Conservation (phyloP, 2,329 filamentous ascomycete genomes). For the Calonectria hawksworthii region DNA sequence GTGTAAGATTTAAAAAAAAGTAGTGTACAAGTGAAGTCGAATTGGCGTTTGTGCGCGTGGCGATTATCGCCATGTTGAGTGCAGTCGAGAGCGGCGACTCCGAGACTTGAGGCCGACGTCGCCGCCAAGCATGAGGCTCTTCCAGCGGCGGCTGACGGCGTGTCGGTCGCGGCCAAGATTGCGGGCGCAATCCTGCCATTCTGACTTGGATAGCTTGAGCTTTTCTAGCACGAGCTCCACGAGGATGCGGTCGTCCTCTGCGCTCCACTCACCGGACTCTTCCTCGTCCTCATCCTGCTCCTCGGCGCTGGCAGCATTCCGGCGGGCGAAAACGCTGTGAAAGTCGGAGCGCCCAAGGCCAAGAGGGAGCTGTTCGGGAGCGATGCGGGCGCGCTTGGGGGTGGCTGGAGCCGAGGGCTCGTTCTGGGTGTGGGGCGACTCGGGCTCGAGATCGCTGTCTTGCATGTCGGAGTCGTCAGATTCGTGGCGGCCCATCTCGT, state of each 20-base stretch:
- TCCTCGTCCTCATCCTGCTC: slow-evolving; percentile 58
- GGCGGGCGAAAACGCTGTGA: slow-evolving; percentile 61
- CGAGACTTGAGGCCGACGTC: slow-evolving; percentile 70
- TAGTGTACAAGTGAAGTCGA: slow-evolving; percentile 35
- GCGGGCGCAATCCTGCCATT: slow-evolving; percentile 78
- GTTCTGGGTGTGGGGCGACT: slow-evolving; percentile 26
- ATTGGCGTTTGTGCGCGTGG: background rate
- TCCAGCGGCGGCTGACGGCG: slow-evolving; percentile 72
- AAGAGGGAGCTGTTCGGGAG: slow-evolving; percentile 71
- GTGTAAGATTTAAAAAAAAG: slow-evolving; percentile 12
- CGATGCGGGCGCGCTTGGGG: slow-evolving; percentile 72
- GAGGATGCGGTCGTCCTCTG: slow-evolving; percentile 74
- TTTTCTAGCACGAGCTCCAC: slow-evolving; percentile 79
- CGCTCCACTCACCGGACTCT: slow-evolving; percentile 68
- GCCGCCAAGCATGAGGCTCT: slow-evolving; percentile 70
- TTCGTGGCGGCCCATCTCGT: slow-evolving; percentile 60
- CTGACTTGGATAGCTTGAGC: slow-evolving; percentile 72
- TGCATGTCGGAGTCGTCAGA: slow-evolving; percentile 45
- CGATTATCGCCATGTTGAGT: slow-evolving; percentile 68
- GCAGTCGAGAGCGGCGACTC: slow-evolving; percentile 61
- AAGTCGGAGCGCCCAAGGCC: slow-evolving; percentile 72
- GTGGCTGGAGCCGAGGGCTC: slow-evolving; percentile 60
- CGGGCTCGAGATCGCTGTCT: slow-evolving; percentile 56
- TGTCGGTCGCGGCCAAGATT: slow-evolving; percentile 72
- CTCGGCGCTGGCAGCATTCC: slow-evolving; percentile 50